phyloP scores from a whole-genome alignment of 148 eudicot genomes.

The Tetragonia tetragonoides region DNA sequence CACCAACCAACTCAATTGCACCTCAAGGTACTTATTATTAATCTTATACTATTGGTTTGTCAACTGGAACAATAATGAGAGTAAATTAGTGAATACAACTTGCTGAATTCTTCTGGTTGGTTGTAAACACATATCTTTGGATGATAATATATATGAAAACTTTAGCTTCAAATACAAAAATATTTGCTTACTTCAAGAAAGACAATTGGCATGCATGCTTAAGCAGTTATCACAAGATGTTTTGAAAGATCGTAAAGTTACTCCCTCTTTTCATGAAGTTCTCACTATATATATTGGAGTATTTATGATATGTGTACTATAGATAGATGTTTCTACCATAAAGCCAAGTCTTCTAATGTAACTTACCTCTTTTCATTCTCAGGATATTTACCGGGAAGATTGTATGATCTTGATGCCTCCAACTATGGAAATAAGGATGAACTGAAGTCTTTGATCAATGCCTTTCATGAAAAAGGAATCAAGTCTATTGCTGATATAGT shows the following conservation, averaged over 20 bases:
- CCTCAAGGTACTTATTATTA: not conserved
- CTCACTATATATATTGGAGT: no score
- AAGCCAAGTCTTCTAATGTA: no score
- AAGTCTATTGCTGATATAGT: conserved; percentile 59
- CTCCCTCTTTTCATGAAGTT: no score
- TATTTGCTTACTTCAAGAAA: no score
- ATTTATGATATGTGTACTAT: no score
- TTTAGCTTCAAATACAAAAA: not conserved
- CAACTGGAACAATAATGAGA: not conserved
- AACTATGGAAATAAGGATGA: conserved; percentile 16
- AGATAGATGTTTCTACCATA: no score
- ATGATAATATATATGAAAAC: not conserved
- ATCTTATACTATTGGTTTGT: no score
- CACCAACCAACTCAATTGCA: conserved; percentile 12
- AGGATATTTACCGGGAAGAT: conserved; percentile 11
- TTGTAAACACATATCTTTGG: not conserved
- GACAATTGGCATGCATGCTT: no score
- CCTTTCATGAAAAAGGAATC: conserved; percentile 43
- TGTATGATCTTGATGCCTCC: conserved; percentile 5
- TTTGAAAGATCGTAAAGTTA: no score
- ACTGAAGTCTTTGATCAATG: conserved; percentile 37
- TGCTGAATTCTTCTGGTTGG: not conserved
- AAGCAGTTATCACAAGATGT: no score
- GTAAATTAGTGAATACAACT: not conserved
- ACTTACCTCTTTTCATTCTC: not conserved